Base-by-base conservation (phyloP, 306 rosid species). In the Styphnolobium japonicum region DNA sequence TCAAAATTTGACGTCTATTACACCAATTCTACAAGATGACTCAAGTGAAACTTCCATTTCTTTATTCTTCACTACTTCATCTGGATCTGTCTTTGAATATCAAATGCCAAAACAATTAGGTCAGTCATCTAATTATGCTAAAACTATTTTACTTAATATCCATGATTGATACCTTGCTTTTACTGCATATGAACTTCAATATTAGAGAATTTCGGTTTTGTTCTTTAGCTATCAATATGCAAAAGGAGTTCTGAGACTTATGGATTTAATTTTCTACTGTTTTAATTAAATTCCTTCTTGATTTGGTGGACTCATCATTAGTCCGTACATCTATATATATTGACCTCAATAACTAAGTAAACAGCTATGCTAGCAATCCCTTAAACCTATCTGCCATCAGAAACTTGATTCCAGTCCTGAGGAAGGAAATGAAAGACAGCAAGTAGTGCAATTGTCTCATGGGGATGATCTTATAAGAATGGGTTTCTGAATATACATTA, bases 21-120 rank as follows among this genome's bases (percentile, higher is more conserved):
- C 94, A 25, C 94, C 85, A 57, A 79, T 75, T 55, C 78, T 73
- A 75, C 89, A 79, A 46, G 90, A 94, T 55, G 97, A 88, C 67
- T 74, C 83, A 39, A 78, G 88, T 55, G 92, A 88, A 56, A 85
- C 86, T 61, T 45, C 55, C 29, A 68, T 88, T 83, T 90, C 97
- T 21, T 81, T 92, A 57, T 92, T 94, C 84, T 84, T 94, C 82
- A 87, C 88, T 63, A 81, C 97, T 19, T 87, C 97, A 71, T 16
- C 82, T 46, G 98, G 97, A 57, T 89, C 84, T 53, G 87, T 94
- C 64, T 90, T 85, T 25, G 98, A 94, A 71, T 92, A 89, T 82
- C 89, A 82, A 60, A 74, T 88, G 23, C 86, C 62, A 29, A 89
- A 90, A 55, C 87, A 85, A 64, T 53, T 81, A 71, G 98, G 98